Evolutionary conservation across 2,329 filamentous ascomycete genomes (phyloP).

Genomic region (Colletotrichum sp.): DNA sequence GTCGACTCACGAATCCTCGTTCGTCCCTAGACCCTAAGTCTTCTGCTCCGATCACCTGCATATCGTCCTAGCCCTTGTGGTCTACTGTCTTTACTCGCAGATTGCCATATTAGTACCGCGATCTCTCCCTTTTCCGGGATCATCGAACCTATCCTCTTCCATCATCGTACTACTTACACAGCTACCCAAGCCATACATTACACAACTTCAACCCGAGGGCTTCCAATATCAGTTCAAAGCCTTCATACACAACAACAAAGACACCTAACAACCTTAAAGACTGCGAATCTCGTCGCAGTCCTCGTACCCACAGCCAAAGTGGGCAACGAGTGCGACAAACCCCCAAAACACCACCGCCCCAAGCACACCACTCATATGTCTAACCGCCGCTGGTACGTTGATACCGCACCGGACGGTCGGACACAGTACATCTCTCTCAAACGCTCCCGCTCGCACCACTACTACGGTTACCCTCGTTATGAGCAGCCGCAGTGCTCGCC

Average conservation of each 20-base stretch:
- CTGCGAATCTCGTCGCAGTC: not conserved
- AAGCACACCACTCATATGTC: conserved; percentile 32
- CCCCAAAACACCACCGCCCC: not conserved
- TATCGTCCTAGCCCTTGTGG: not conserved
- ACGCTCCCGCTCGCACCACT: conserved; percentile 39
- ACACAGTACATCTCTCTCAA: conserved; percentile 44
- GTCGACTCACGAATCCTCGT: conserved; percentile 4
- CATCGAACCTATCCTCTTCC: not conserved
- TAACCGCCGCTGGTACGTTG: conserved; percentile 37
- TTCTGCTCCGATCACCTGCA: conserved; percentile 25
- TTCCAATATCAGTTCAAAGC: not conserved
- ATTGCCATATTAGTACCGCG: conserved; percentile 9
- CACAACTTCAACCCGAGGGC: not conserved
- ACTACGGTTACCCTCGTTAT: conserved; percentile 33
- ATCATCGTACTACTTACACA: not conserved
- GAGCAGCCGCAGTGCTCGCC: conserved; percentile 8
- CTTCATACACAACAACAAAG: not conserved
- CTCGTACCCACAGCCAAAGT: conserved; percentile 10
- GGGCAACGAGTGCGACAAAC: conserved; percentile 16
- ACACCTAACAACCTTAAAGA: not conserved
- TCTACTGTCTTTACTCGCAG: not conserved
- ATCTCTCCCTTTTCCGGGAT: not conserved
- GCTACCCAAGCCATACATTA: not conserved
- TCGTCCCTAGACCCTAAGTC: conserved; percentile 12
- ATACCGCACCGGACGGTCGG: conserved; percentile 36